Evolutionary conservation across 306 rosid species (phyloP).

Genomic region (Vigna nakashimae): DNA sequence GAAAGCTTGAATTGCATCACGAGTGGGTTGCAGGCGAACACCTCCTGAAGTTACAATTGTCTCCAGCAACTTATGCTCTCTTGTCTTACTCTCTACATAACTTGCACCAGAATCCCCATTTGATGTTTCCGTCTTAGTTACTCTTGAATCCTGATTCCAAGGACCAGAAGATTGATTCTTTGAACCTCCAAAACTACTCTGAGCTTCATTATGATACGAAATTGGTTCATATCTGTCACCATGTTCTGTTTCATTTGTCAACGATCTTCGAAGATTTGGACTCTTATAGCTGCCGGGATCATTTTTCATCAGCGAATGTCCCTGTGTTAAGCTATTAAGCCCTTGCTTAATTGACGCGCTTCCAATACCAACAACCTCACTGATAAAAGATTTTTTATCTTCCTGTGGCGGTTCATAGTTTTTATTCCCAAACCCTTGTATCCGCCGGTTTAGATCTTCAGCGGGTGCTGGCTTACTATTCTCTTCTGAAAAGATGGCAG

Average conservation of each 20-base stretch:
- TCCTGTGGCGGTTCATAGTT: slow-evolving; percentile 67
- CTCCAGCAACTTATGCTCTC: slow-evolving; percentile 92
- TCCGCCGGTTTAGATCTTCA: slow-evolving; percentile 81
- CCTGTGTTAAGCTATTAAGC: slow-evolving; percentile 76
- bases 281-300: slow-evolving; percentile 82
- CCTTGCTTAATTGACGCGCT: slow-evolving; percentile 98
- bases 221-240: slow-evolving; percentile 78
- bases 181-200: slow-evolving; percentile 63
- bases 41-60: slow-evolving; percentile 95
- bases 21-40: slow-evolving; percentile 94
- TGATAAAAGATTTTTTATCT: slow-evolving; percentile 85
- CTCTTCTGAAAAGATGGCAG: slow-evolving; percentile 88
- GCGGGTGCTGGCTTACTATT: slow-evolving; percentile 78
- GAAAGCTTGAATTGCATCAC: slow-evolving; percentile 91
- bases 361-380: slow-evolving; percentile 98
- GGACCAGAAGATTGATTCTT: slow-evolving; percentile 63
- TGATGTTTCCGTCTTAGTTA: slow-evolving; percentile 55
- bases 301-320: slow-evolving; percentile 76
- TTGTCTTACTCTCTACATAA: slow-evolving; percentile 67
- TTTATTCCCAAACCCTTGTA: slow-evolving; percentile 97
- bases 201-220: slow-evolving; percentile 68
- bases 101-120: slow-evolving; percentile 71
- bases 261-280: slow-evolving; percentile 89
- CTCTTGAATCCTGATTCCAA: slow-evolving; percentile 81
- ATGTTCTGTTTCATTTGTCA: slow-evolving; percentile 73